Evolutionary conservation across 192 early-diverging fungal species (phyloP), one percentile per base, ranked within the genome.

Genomic region (Umbelopsis sp.): DNA sequence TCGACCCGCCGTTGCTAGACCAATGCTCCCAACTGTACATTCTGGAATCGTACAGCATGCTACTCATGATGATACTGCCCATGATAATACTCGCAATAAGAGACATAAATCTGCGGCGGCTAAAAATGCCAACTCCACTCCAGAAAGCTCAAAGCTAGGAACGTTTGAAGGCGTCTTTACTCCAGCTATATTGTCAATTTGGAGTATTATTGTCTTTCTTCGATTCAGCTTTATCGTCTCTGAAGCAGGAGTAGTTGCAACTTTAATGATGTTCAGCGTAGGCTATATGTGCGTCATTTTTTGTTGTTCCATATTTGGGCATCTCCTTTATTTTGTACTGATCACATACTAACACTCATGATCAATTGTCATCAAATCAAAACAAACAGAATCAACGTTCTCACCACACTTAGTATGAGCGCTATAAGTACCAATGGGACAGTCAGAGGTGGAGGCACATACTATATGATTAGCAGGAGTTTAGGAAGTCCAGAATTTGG

Each of bases 91-190:
- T 12, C 27, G 30, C 16, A 35, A 61, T 33, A 61, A 61, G 27
- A 61, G n/a, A n/a, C 55, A 30, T 35, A 61, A 33, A 61, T 30
- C 55, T 23, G 13, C 27, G 1, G 13, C 53, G 4, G 20, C 15
- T 16, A 49, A 49, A 30, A 0, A 0, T 35, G 33, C 18, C 48
- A 49, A 21, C 16, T 61, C 78, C 9, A 69, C 73, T 20, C 72
- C 71, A 48, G 74, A 71, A 1, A 73, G 71, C 5, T 74, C 76
- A 18, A 91, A 90, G 72, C 85, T 91, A 18, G 86, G 86, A 18
- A 87, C 87, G 16, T 86, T 88, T 76, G 86, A 85, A n/a, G 90
- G 90, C 2, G 90, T 91, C 58, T 91, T 91, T 73, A 67, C 89
- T 41, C 90, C 89, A 15, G 86, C 88, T n/a, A 81, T 82, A 46